These are phyloP conservation scores for Globisporangium emineosum DNA, from an alignment of 352 stramenopile species.

Conservation along the genomic window DNA sequence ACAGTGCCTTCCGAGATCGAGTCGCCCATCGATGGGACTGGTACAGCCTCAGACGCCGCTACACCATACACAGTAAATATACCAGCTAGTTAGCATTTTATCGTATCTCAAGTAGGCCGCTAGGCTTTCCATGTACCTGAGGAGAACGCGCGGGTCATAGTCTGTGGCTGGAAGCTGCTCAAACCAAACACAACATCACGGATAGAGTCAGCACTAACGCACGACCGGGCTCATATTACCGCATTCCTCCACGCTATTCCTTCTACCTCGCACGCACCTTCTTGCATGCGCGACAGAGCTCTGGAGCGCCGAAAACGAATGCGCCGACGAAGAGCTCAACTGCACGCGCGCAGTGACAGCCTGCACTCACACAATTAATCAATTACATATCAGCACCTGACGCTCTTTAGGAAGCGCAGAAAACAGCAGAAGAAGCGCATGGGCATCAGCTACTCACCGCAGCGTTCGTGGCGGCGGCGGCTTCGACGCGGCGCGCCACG, in stretches of 20 bases:
- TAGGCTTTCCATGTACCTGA: slow-evolving; percentile 26
- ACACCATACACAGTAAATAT: slow-evolving; percentile 1
- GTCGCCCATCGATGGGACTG: slow-evolving; percentile 90
- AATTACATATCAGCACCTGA: background rate
- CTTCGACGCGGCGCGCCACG: slow-evolving; percentile 21
- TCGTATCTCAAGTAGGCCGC: background rate
- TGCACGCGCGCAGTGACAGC: slow-evolving; percentile 11
- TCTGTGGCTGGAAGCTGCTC: slow-evolving; percentile 28
- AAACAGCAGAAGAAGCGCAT: background rate
- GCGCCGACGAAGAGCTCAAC: slow-evolving; percentile 11
- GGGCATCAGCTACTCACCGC: background rate
- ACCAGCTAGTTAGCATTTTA: background rate
- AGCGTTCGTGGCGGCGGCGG: slow-evolving; percentile 18
- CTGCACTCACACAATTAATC: background rate
- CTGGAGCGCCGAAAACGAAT: slow-evolving; percentile 32
- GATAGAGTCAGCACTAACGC: background rate
- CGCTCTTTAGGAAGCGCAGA: background rate
- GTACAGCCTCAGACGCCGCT: slow-evolving; percentile 51
- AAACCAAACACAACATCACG: background rate
- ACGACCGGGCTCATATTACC: background rate
- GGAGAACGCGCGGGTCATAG: slow-evolving; percentile 39
- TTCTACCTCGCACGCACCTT: slow-evolving; percentile 1
- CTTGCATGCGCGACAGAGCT: slow-evolving; percentile 17
- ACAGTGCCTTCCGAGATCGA: slow-evolving; percentile 98
- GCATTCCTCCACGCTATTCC: background rate